Percentiles rank a stretch among this genome's conserved stretches.
phyloP scores from a whole-genome alignment of 352 stramenopile species.

The Globisporangium spiculum region DNA sequence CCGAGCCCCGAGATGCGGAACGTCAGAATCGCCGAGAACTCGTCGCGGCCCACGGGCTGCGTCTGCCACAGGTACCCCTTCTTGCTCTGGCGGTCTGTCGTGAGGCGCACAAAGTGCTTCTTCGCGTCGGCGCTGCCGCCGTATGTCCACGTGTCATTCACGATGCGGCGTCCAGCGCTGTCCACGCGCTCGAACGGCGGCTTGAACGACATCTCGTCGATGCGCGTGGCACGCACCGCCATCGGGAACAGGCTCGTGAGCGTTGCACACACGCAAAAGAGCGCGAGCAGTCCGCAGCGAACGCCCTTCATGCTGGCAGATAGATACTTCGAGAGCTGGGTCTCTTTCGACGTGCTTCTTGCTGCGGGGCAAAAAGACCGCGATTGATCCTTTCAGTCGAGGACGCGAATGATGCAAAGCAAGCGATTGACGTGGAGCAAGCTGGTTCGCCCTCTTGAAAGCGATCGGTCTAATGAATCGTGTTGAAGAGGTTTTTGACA shows the following conservation, averaged over 20 bases:
- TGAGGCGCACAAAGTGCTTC: slow-evolving; percentile 87
- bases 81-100: slow-evolving; percentile 86
- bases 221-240: slow-evolving; percentile 21
- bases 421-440: neutral
- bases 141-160: slow-evolving; percentile 77
- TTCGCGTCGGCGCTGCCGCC: slow-evolving; percentile 76
- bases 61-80: slow-evolving; percentile 78
- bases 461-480: neutral
- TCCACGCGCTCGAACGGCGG: slow-evolving; percentile 71
- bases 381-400: neutral
- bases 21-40: slow-evolving; percentile 62
- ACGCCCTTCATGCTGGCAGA: slow-evolving; percentile 8
- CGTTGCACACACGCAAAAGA: slow-evolving; percentile 33
- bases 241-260: slow-evolving; percentile 21
- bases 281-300: slow-evolving; percentile 18
- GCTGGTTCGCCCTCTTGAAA: neutral
- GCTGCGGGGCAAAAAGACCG: neutral
- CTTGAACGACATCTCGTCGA: slow-evolving; percentile 80
- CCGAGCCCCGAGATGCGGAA: slow-evolving; percentile 83
- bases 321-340: neutral
- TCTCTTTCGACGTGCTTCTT: neutral
- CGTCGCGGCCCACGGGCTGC: slow-evolving; percentile 44
- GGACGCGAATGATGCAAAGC: neutral
- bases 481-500: neutral
- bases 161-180: slow-evolving; percentile 47